phyloP scores from a whole-genome alignment of 345 rosid genomes.

The Eucalyptus camaldulensis region DNA sequence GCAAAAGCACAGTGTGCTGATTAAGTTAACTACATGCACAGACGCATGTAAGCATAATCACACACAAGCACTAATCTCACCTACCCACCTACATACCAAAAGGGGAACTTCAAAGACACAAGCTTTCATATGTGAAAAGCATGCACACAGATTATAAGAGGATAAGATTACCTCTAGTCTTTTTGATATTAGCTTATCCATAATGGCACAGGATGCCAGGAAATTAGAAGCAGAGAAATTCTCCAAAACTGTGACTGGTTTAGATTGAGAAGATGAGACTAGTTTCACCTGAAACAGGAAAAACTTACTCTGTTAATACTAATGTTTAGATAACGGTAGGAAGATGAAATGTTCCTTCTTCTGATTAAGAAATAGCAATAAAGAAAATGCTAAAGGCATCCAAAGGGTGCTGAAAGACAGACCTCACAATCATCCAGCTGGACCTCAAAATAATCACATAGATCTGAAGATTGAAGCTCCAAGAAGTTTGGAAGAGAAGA shows the following conservation, averaged over 20 bases:
- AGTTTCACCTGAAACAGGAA: constrained; percentile 43
- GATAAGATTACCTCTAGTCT: constrained; percentile 64
- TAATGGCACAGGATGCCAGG: constrained; percentile 43
- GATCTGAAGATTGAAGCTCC: constrained; percentile 28
- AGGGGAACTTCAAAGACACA: not conserved
- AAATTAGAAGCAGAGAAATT: constrained; percentile 34
- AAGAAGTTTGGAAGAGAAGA: constrained; percentile 6
- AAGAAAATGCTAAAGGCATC: not conserved
- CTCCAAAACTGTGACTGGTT: constrained; percentile 33
- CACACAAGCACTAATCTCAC: not conserved
- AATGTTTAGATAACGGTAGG: not conserved
- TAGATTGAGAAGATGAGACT: constrained; percentile 17
- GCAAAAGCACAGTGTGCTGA: not conserved
- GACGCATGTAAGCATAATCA: not conserved
- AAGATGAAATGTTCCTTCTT: not conserved
- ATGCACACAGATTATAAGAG: not conserved
- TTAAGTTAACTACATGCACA: not conserved
- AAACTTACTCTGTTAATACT: not conserved
- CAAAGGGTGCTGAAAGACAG: not conserved
- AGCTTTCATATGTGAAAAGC: not conserved
- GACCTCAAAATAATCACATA: constrained; percentile 49
- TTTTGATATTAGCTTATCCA: constrained; percentile 47
- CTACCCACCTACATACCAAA: not conserved
- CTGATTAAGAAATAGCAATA: not conserved
- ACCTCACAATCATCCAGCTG: constrained; percentile 54